A percentile compares a stretch with the other conserved stretches of the same genome.
phyloP scores from a whole-genome alignment of 2,329 filamentous ascomycete species.

The Parafenestella ontariensis region DNA sequence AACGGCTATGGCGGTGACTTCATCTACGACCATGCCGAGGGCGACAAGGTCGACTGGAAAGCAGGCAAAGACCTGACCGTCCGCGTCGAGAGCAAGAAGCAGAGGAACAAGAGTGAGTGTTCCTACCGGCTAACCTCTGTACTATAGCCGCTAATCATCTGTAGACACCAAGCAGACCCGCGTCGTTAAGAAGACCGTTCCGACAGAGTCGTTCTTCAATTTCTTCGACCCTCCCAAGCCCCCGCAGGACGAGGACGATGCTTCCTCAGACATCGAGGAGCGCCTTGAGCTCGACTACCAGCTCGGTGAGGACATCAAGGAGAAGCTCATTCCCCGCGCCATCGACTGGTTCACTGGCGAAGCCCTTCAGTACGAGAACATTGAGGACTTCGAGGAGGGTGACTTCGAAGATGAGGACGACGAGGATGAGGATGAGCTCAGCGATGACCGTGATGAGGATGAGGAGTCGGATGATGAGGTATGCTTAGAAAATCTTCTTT shows the following conservation, averaged over 20 bases:
- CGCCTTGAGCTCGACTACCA: conserved; percentile 98
- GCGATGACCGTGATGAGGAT: conserved; percentile 82
- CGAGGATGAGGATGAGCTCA: conserved; percentile 86
- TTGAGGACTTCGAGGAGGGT: conserved; percentile 82
- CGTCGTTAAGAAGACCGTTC: conserved; percentile 98
- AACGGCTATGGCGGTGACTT: conserved; percentile 98
- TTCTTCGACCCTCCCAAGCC: conserved; percentile 95
- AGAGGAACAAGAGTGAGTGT: conserved; percentile 94
- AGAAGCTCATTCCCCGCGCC: conserved; percentile 97
- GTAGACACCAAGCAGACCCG: conserved; percentile 98
- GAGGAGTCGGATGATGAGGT: conserved; percentile 54
- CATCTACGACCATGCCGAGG: conserved; percentile 99
- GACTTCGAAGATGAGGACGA: conserved; percentile 92
- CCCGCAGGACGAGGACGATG: conserved; percentile 79
- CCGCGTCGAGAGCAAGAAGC: conserved; percentile 97
- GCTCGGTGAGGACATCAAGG: conserved; percentile 98
- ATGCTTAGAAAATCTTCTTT: conserved; percentile 7
- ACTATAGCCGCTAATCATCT: conserved; percentile 21
- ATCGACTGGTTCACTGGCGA: conserved; percentile 99
- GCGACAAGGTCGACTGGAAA: conserved; percentile 98
- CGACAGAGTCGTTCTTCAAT: conserved; percentile 96
- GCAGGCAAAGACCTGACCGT: conserved; percentile 91
- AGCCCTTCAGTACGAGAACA: conserved; percentile 93
- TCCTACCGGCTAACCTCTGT: neutral
- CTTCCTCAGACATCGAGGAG: conserved; percentile 91